Base-by-base conservation (phyloP, 106 monocot genomes). In the Allium fistulosum region DNA sequence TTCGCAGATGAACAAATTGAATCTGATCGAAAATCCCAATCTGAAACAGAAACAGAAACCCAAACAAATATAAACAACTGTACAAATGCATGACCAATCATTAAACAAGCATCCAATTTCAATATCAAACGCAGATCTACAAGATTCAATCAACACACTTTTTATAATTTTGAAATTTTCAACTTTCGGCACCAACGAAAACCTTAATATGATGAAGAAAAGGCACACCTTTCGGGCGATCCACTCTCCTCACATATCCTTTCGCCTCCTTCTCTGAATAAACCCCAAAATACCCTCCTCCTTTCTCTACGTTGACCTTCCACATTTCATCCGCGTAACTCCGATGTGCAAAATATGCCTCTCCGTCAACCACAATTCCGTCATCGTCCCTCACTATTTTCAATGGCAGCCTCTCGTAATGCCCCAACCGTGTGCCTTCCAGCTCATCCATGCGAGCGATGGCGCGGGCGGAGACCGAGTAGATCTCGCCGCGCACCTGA, bases 161-260 rank as follows among this genome's bases (percentile, higher is more conserved):
- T 2, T 4, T 37, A 37, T 37, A 37, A 37, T 37, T 37, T 37
- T 37, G 37, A 37, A 37, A 37, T 37, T 37, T 37, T 37, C 37
- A 37, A 37, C 37, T 37, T 37, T 37, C 37, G 37, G 53, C 53
- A 11, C 15, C 63, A 13, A 63, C 63, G 7, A 63, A 63, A 48
- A 63, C 48, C 26, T 78, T 74, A 57, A 96, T 88, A 72, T 96
- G 86, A 13, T 96, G 88, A 12, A 96, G 88, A 53, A 96, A 96
- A 12, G 91, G 83, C 74, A 74, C 56, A 48, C 74, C 78, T 78
- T 82, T 72, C 57, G 90, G 86, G 7, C 94, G 57, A 62, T 94
- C 94, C 69, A 66, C 78, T 7, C 90, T 71, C 81, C 73, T 88
- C 46, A 94, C 90, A 70, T 90, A 94, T 1, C 84, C 90, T 57